phyloP scores from a whole-genome alignment of 495 filamentous ascomycete genomes.

The Mycothermus thermophilus region DNA sequence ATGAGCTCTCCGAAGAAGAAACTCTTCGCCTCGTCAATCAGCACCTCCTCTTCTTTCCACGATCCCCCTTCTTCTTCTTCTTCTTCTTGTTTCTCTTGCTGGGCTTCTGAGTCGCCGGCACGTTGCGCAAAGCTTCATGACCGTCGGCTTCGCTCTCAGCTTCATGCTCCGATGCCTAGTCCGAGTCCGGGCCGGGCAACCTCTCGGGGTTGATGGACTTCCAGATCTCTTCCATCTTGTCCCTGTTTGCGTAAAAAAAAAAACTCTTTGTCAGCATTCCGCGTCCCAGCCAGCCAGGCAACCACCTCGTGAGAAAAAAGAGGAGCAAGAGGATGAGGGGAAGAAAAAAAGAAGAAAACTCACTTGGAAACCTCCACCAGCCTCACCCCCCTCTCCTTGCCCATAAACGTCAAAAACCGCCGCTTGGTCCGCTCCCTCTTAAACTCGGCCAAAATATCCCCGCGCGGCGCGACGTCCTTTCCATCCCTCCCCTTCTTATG shows the following conservation, averaged over 20 bases:
- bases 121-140: no score
- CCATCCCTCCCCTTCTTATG: conserved; percentile 11
- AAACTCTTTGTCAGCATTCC: background rate
- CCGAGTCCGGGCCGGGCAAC: conserved; percentile 9
- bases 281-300: no score
- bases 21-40: no score
- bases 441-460: conserved; percentile 29
- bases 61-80: no score
- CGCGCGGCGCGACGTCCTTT: conserved; percentile 9
- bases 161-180: no score
- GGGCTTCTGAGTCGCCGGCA: no score
- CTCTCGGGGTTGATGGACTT: conserved; percentile 7
- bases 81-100: no score
- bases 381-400: conserved; percentile 23
- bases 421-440: conserved; percentile 34
- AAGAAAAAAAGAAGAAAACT: conserved; percentile 1
- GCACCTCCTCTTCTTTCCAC: no score
- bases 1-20: no score
- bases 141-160: no score
- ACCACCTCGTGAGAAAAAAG: background rate
- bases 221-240: conserved; percentile 11
- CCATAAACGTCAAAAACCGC: conserved; percentile 27
- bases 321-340: background rate
- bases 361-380: conserved; percentile 22
- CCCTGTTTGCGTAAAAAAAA: conserved; percentile 1